phyloP scores from a whole-genome alignment of 768 basidiomycete species.

The Polyporus arcularius region DNA sequence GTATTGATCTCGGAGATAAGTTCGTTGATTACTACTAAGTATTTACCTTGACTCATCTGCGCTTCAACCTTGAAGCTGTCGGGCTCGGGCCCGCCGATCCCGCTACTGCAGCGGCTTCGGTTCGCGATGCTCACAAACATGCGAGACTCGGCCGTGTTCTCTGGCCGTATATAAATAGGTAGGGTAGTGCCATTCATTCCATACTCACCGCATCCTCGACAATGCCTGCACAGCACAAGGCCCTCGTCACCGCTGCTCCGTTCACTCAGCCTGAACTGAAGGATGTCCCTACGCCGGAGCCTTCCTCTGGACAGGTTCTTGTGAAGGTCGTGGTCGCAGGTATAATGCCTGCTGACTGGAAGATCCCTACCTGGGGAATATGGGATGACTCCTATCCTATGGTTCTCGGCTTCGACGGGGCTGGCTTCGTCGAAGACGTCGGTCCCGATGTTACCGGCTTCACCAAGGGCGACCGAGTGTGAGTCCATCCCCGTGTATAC shows the following conservation, averaged over 20 bases:
- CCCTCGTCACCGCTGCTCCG: background rate
- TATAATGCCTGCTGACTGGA: constrained; percentile 35
- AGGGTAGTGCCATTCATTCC: no score
- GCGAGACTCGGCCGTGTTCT: no score
- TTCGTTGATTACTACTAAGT: no score
- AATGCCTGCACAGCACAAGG: constrained; percentile 14
- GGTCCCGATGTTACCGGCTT: constrained; percentile 31
- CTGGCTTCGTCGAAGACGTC: constrained; percentile 39
- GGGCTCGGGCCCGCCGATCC: no score
- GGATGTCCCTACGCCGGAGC: background rate
- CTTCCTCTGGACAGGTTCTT: constrained; percentile 23
- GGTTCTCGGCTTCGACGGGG: constrained; percentile 16
- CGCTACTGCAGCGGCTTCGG: no score
- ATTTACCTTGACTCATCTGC: no score
- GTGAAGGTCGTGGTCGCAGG: constrained; percentile 25
- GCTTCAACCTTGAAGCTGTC: no score
- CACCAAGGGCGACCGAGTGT: constrained; percentile 29
- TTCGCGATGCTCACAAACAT: no score
- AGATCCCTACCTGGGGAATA: constrained; percentile 35
- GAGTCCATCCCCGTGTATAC: background rate
- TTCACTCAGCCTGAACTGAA: constrained; percentile 1
- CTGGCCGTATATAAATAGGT: no score
- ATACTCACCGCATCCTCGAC: background rate
- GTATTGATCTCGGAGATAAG: no score
- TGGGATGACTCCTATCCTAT: constrained; percentile 33